Evolutionary conservation across 306 rosid genomes (phyloP), one percentile per base, ranked within the genome.

Genomic region (Morella rubra): DNA sequence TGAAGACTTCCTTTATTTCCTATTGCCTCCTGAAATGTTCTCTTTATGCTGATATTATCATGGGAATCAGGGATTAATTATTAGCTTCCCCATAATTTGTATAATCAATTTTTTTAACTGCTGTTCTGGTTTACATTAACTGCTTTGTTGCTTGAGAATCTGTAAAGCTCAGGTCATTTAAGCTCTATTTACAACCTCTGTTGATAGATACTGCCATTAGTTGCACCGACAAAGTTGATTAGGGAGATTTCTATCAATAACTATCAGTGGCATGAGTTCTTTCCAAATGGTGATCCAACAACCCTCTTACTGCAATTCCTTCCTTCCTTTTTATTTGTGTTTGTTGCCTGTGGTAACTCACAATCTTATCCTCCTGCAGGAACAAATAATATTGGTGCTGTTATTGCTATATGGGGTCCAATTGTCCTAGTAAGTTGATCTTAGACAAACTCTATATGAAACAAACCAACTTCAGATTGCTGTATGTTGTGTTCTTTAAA

Each of bases 251-350:
- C 76, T 41, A 82, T 95, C 16, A 87, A 79, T 71, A 92, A 89
- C 85, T 90, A 90, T 78, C 89, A 95, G 81, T 95, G 98, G 98
- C 97, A 90, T 72, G 97, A 95, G 84, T 88, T 95, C 91, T 95
- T 95, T 88, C 97, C 97, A 20, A 79, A 87, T 78, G 97, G 98
- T 95, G 32, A 27, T 27, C 32, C 32, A 27, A 27, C 32, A 27
- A 27, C 32, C 32, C 32, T 27, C 32, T 27, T 27, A 27, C 32
- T 27, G 32, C 32, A 27, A n/a, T 1, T 27, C 32, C 32, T 27
- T 0, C 32, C 32, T 75, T 67, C 9, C 41, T 22, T 47, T 53
- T 64, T 62, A 20, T 84, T 42, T 79, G 67, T 44, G 22, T 49
- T 7, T 77, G 81, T 77, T 69, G 62, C 76, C 65, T 62, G 76